A percentile compares a stretch with the other conserved stretches of the same genome.
Conservation (phyloP, 2,329 filamentous ascomycete species). For the Claviceps spartinae region DNA sequence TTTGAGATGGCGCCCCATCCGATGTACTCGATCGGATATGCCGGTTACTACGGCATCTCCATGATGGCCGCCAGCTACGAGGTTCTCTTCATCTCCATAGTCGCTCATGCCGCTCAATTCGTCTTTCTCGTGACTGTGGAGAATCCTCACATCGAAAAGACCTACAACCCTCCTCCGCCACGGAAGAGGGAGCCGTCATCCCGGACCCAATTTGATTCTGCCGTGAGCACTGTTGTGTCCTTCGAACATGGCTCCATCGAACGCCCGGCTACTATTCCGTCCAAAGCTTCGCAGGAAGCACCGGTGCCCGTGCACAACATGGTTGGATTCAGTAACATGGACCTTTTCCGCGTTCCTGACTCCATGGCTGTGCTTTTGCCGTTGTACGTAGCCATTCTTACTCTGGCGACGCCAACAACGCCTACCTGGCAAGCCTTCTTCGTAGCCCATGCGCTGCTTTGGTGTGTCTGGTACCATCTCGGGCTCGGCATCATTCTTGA, state of each 20-base stretch:
- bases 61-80: conserved; percentile 97
- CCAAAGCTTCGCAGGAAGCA: conserved; percentile 17
- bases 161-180: conserved; percentile 80
- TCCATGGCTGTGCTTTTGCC: conserved; percentile 65
- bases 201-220: conserved; percentile 18
- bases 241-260: conserved; percentile 12
- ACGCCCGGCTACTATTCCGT: conserved; percentile 10
- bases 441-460: conserved; percentile 62
- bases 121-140: conserved; percentile 84
- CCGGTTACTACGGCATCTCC: conserved; percentile 95
- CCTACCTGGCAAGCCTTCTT: conserved; percentile 65
- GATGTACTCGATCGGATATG: conserved; percentile 98
- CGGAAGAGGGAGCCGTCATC: conserved; percentile 36
- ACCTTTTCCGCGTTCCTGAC: conserved; percentile 79
- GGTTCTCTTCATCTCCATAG: conserved; percentile 89
- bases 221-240: conserved; percentile 13
- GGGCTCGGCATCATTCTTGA: conserved; percentile 78
- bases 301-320: conserved; percentile 69
- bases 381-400: conserved; percentile 59
- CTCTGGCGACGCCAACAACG: conserved; percentile 65
- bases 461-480: conserved; percentile 85
- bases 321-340: conserved; percentile 69
- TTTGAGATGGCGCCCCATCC: conserved; percentile 98
- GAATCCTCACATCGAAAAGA: conserved; percentile 96
- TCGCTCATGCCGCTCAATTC: conserved; percentile 89